A percentile compares a stretch with the other conserved stretches of the same genome.
These are phyloP conservation scores for Botryotinia narcissicola DNA, from an alignment of 2,329 filamentous ascomycete genomes.

Conservation along the genomic window DNA sequence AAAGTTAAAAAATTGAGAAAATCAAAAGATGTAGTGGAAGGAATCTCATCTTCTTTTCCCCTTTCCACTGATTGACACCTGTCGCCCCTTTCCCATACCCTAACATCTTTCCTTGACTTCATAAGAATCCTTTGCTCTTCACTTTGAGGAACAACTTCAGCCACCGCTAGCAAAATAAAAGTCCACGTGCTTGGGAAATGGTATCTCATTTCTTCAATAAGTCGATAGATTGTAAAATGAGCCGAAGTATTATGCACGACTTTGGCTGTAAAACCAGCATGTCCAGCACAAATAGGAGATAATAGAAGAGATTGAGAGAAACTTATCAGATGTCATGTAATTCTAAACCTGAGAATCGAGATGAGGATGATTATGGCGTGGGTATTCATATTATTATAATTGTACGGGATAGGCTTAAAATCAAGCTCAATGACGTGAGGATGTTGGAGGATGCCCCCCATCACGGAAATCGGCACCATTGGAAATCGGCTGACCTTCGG, in stretches of 20 bases:
- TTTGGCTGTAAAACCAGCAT: conserved; percentile 19
- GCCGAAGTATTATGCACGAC: conserved; percentile 20
- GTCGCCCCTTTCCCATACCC: conserved; percentile 6
- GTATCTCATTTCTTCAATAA: conserved; percentile 13
- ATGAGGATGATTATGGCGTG: conserved; percentile 19
- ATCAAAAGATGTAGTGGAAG: conserved; percentile 11
- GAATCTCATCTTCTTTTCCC: neutral
- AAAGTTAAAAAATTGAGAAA: conserved; percentile 9
- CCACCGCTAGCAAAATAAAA: conserved; percentile 9
- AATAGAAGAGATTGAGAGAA: conserved; percentile 20
- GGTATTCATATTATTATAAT: conserved; percentile 19
- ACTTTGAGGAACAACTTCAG: conserved; percentile 12
- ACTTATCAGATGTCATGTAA: conserved; percentile 19
- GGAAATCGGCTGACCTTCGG: conserved; percentile 30
- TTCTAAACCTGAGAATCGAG: conserved; percentile 17
- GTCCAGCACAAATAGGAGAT: conserved; percentile 21
- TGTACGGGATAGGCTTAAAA: conserved; percentile 8
- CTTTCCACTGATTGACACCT: conserved; percentile 9
- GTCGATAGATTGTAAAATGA: conserved; percentile 15
- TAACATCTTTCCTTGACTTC: conserved; percentile 2
- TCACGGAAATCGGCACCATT: conserved; percentile 25
- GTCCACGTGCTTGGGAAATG: conserved; percentile 11
- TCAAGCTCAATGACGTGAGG: conserved; percentile 31
- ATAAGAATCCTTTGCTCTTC: conserved; percentile 11
- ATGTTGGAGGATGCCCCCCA: conserved; percentile 30